A percentile compares a stretch with the other conserved stretches of the same genome.
phyloP scores from a whole-genome alignment of 192 early-diverging fungal genomes.

The Podila epigama region DNA sequence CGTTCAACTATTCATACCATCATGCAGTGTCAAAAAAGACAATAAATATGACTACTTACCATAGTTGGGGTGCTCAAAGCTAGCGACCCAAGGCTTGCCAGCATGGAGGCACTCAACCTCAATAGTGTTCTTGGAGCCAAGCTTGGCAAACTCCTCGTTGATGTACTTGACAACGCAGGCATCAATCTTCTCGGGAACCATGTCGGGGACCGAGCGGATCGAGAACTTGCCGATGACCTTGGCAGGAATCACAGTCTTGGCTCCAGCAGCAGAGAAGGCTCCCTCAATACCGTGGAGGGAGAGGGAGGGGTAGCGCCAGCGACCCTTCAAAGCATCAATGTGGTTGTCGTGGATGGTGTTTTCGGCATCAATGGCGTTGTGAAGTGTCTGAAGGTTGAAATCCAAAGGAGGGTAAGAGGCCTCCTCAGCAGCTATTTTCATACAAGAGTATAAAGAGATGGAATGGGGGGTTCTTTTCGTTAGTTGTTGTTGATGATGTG shows the following conservation, averaged over 20 bases:
- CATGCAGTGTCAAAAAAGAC: background rate
- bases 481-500: no score
- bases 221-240: constrained; percentile 98
- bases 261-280: constrained; percentile 91
- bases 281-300: constrained; percentile 98
- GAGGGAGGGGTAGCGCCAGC: constrained; percentile 96
- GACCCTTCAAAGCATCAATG: constrained; percentile 84
- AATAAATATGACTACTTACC: constrained; percentile 50
- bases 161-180: constrained; percentile 78
- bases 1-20: background rate
- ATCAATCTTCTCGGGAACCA: constrained; percentile 84
- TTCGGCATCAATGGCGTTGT: constrained; percentile 76
- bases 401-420: constrained; percentile 82
- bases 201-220: constrained; percentile 94
- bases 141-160: constrained; percentile 86
- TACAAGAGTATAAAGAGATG: background rate
- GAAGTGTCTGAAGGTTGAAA: constrained; percentile 83
- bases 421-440: constrained; percentile 71
- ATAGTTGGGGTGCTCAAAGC: constrained; percentile 93
- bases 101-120: constrained; percentile 77
- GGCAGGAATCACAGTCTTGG: constrained; percentile 97
- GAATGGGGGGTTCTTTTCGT: no score
- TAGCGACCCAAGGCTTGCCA: constrained; percentile 92
- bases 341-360: constrained; percentile 81
- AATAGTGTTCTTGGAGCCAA: constrained; percentile 88